These are phyloP conservation scores for Amanita inopinata DNA, from an alignment of 768 basidiomycete species.

Conservation along the genomic window DNA sequence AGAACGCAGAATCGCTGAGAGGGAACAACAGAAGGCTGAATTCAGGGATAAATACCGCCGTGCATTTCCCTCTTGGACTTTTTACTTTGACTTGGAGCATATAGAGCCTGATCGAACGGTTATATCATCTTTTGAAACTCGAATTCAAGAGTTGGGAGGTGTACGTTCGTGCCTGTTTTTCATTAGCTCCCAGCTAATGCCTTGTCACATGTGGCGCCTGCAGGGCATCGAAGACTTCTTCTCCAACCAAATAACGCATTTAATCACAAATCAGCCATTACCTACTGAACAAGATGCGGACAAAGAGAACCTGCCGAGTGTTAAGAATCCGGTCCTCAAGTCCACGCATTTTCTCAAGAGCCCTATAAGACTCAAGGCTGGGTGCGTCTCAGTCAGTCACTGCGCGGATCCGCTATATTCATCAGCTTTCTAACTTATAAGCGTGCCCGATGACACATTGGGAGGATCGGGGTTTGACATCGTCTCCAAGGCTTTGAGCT, in stretches of 20 bases:
- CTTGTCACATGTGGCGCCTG: background rate
- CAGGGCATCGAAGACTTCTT: slow-evolving; percentile 88
- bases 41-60: slow-evolving; percentile 79
- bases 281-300: slow-evolving; percentile 30
- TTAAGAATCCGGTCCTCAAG: slow-evolving; percentile 17
- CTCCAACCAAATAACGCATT: slow-evolving; percentile 76
- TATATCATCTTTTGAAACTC: slow-evolving; percentile 37
- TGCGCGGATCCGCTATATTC: background rate
- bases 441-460: slow-evolving; percentile 17
- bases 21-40: slow-evolving; percentile 50
- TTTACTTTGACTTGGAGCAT: slow-evolving; percentile 69
- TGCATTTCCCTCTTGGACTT: slow-evolving; percentile 76
- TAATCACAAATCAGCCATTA: slow-evolving; percentile 57
- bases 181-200: slow-evolving; percentile 6
- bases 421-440: slow-evolving; percentile 12
- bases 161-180: slow-evolving; percentile 38
- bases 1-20: slow-evolving; percentile 38
- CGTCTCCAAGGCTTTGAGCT: slow-evolving; percentile 54
- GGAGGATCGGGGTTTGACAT: slow-evolving; percentile 31
- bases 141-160: slow-evolving; percentile 62
- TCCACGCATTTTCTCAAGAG: slow-evolving; percentile 37
- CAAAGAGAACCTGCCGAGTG: slow-evolving; percentile 56
- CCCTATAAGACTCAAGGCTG: slow-evolving; percentile 51
- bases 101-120: slow-evolving; percentile 30
- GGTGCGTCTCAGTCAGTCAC: slow-evolving; percentile 29